Percentiles rank a stretch among this genome's conserved stretches.
Evolutionary conservation across 768 basidiomycete species (phyloP).

Genomic region (Boletus eberwhitei): DNA sequence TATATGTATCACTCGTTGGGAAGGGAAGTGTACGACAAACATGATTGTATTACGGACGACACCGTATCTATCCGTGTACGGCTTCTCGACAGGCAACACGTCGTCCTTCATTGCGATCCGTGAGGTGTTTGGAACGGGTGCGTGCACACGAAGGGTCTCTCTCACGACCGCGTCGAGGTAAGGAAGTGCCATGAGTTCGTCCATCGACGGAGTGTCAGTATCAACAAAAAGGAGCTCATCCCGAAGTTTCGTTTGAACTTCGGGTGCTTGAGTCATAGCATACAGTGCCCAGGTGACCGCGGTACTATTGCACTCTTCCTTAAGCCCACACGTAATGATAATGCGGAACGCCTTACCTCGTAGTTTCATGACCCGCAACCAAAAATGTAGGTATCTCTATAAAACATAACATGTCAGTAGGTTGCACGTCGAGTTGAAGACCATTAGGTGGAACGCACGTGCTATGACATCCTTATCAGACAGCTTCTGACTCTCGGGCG

Average conservation of each 20-base stretch:
- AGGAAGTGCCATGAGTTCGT: constrained; percentile 59
- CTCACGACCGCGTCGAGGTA: constrained; percentile 68
- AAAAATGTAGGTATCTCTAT: constrained; percentile 62
- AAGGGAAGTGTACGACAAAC: constrained; percentile 23
- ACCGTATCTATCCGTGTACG: constrained; percentile 44
- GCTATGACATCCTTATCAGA: constrained; percentile 60
- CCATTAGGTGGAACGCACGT: constrained; percentile 35
- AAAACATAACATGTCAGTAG: neutral
- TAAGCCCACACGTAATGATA: neutral
- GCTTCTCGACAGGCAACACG: constrained; percentile 45
- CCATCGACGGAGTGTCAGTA: constrained; percentile 64
- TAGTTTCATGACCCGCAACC: constrained; percentile 59
- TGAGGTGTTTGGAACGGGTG: constrained; percentile 45
- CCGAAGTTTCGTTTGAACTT: constrained; percentile 53
- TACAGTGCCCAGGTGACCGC: constrained; percentile 58
- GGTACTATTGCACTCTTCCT: constrained; percentile 19
- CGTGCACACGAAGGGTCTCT: constrained; percentile 55
- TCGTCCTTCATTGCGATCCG: constrained; percentile 52
- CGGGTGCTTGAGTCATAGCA: constrained; percentile 45
- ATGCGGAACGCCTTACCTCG: constrained; percentile 33
- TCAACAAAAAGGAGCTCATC: constrained; percentile 51
- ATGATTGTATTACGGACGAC: constrained; percentile 36
- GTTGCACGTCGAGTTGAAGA: neutral
- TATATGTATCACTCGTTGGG: neutral
- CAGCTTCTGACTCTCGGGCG: constrained; percentile 51